phyloP scores from a whole-genome alignment of 2,329 filamentous ascomycete genomes.

The Domatiomyces catenatus region DNA sequence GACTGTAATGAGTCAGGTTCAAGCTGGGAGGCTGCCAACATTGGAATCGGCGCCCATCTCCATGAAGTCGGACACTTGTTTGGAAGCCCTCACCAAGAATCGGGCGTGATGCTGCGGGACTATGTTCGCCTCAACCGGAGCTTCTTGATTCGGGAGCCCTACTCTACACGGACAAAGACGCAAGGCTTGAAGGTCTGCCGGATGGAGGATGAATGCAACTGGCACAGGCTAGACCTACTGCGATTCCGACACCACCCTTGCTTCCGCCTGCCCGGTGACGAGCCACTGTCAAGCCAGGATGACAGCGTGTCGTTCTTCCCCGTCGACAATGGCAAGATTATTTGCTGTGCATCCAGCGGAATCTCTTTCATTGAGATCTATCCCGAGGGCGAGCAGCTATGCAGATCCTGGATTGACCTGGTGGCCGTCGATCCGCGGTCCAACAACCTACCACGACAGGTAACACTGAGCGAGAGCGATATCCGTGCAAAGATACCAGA shows the following conservation, averaged over 20 bases:
- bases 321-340: conserved; percentile 58
- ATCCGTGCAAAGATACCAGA: conserved; percentile 57
- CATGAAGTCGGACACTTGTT: conserved; percentile 85
- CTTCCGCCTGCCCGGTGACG: conserved; percentile 70
- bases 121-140: conserved; percentile 72
- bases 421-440: conserved; percentile 44
- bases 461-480: conserved; percentile 59
- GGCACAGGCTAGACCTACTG: conserved; percentile 79
- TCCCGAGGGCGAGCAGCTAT: conserved; percentile 63
- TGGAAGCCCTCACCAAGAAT: conserved; percentile 78
- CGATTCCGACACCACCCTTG: conserved; percentile 83
- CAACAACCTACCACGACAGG: conserved; percentile 48
- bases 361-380: conserved; percentile 76
- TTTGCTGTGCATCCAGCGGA: conserved; percentile 65
- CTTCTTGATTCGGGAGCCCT: conserved; percentile 68
- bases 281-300: conserved; percentile 43
- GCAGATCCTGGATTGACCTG: conserved; percentile 70
- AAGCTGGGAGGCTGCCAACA: conserved; percentile 88
- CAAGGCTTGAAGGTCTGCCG: conserved; percentile 59
- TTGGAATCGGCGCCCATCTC: conserved; percentile 82
- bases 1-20: conserved; percentile 76
- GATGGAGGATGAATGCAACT: conserved; percentile 68
- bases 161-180: conserved; percentile 70
- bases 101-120: conserved; percentile 81
- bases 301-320: conserved; percentile 74